These are phyloP conservation scores for Fusarium buharicum DNA, from an alignment of 2,329 filamentous ascomycete genomes.

Conservation along the genomic window DNA sequence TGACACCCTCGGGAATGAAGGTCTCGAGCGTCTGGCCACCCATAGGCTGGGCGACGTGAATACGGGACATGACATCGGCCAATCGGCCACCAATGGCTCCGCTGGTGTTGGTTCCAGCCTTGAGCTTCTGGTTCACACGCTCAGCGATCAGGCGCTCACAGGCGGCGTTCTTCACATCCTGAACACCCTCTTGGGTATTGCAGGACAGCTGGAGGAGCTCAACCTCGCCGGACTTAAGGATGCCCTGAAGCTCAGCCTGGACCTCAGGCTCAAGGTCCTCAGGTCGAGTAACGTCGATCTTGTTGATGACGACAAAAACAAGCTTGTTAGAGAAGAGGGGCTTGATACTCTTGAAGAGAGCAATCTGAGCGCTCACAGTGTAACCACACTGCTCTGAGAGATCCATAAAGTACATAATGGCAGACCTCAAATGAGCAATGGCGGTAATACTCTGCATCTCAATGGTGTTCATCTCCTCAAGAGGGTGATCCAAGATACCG, in stretches of 20 bases:
- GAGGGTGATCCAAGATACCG: constrained; percentile 96
- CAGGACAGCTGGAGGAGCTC: constrained; percentile 94
- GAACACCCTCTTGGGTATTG: constrained; percentile 93
- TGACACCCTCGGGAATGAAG: constrained; percentile 87
- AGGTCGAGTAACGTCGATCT: constrained; percentile 90
- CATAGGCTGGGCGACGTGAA: constrained; percentile 96
- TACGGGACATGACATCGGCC: constrained; percentile 89
- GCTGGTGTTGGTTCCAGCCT: constrained; percentile 82
- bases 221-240: constrained; percentile 88
- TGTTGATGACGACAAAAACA: constrained; percentile 97
- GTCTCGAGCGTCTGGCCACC: constrained; percentile 81
- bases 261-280: constrained; percentile 86
- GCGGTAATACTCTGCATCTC: constrained; percentile 99
- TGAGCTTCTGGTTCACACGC: constrained; percentile 93
- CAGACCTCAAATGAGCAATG: constrained; percentile 94
- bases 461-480: constrained; percentile 99
- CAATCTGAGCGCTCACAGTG: constrained; percentile 90
- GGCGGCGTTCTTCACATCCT: constrained; percentile 92
- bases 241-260: constrained; percentile 78
- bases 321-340: constrained; percentile 97
- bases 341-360: constrained; percentile 95
- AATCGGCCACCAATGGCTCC: constrained; percentile 83
- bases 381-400: constrained; percentile 97
- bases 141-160: constrained; percentile 94
- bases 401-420: constrained; percentile 98